Base-by-base conservation (phyloP, 495 filamentous ascomycete species). In the Xylaria bambusicola region DNA sequence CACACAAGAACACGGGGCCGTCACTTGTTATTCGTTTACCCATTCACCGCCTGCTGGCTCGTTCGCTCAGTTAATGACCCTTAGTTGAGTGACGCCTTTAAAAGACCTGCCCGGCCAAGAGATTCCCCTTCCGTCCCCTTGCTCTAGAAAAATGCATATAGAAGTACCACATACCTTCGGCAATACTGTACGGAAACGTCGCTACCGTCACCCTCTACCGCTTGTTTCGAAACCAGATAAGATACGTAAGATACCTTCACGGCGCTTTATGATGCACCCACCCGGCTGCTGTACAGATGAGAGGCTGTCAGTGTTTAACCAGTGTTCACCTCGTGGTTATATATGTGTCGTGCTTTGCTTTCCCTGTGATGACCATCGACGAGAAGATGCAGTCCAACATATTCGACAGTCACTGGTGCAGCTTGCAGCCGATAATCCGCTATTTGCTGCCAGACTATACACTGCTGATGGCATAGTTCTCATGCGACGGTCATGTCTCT, bases 281-380 rank as follows among this genome's bases (percentile, higher is more conserved):
- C 20, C 31, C 12, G 35, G 24, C 26, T 49, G 24, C 24, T 49
- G 15, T 18, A 42, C 41, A 17, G 61, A 68, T 52, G 68, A 71
- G 62, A 9, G 52, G 41, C 58, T 73, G 2, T 73, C 71, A 23
- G 60, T 67, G 13, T 74, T 68, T 62, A 68, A 74, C 58, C 70
- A 74, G 52, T 66, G 61, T 33, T 64, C 70, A 40, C 68, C 70
- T 56, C 70, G 70, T 3, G 64, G 61, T 18, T 74, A 72, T 61
- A 72, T 67, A 45, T 67, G 67, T 48, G 64, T 67, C 8, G 71
- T 64, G 10, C 68, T 74, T 2, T 72, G 70, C 55, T 74, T 74
- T 7, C 70, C 71, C 20, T 71, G 69, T 56, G 68, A 71, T 52
- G 46, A 61, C 15, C 26, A 29, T 15, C 66, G 60, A 15, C 56